Evolutionary conservation across 1,284 basidiomycete genomes (phyloP), one percentile per base, ranked within the genome.

Genomic region (Polyporus tsugae): DNA sequence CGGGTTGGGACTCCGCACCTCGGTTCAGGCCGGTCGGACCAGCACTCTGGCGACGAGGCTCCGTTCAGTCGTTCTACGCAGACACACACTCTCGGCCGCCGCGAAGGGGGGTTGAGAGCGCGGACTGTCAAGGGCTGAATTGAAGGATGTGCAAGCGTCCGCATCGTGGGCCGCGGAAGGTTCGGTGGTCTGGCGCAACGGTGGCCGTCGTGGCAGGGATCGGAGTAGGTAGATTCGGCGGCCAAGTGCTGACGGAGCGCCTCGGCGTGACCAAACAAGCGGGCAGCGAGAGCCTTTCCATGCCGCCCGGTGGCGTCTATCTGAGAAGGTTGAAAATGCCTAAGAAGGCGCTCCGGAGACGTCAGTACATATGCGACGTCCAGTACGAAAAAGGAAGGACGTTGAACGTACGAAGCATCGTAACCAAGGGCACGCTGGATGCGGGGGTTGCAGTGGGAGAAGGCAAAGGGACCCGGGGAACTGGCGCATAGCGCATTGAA

Each of bases 1-100:
- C 52, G 29, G 15, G 13, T 58, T 58, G 15, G 55, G 55, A 58
- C 55, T 58, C 55, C 55, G 55, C 55, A 58, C 55, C 55, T 22
- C 33, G 3, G 19, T 55, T 35, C 52, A 35, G 52, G 5, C 46
- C 46, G 10, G 46, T 4, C 22, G 46, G 46, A 25, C 46, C 46
- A 25, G 46, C 25, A 55, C 29, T 33, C 15, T 55, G 52, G 52
- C 52, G 33, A 29, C 52, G 52, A 35, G 15, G 13, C 33, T 55
- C 52, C 33, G 52, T 11, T 10, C 46, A n/a, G 22, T 19, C 46
- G 46, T 49, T 22, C 46, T 19, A 22, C 33, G 52, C 33, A 33
- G 29, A 25, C 25, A 17, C 52, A 33, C 52, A 19, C 29, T 35
- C 29, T 17, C 52, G 52, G 52, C 52, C 29, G 52, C 52, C 52